phyloP scores from a whole-genome alignment of 148 eudicot species.

The Bassia scoparia region DNA sequence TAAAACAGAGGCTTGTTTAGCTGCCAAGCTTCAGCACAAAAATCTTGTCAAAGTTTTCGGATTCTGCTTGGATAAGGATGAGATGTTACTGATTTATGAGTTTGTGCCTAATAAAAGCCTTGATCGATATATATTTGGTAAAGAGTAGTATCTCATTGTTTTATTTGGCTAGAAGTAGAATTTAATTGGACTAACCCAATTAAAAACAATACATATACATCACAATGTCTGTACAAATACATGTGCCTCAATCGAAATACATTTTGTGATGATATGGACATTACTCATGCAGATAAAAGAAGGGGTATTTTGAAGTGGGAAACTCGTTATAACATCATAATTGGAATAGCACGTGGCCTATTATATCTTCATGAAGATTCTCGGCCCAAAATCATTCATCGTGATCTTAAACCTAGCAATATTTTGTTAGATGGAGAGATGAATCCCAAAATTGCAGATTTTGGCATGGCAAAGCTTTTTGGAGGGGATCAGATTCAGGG shows the following conservation, averaged over 20 bases:
- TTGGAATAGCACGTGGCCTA: slow-evolving; percentile 76
- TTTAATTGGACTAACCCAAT: too few relatives aligned
- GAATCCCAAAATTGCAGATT: slow-evolving; percentile 72
- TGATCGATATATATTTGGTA: slow-evolving; percentile 29
- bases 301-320: slow-evolving; percentile 28
- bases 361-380: slow-evolving; percentile 65
- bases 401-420: slow-evolving; percentile 78
- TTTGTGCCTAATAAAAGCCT: slow-evolving; percentile 32
- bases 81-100: slow-evolving; percentile 35
- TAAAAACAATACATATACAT: too few relatives aligned
- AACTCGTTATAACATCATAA: slow-evolving; percentile 34
- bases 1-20: slow-evolving; percentile 29
- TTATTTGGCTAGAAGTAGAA: too few relatives aligned
- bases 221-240: neutral
- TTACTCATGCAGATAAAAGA: slow-evolving; percentile 17
- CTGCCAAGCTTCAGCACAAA: slow-evolving; percentile 33
- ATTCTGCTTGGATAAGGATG: slow-evolving; percentile 29
- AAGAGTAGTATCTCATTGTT: too few relatives aligned
- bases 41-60: slow-evolving; percentile 32
- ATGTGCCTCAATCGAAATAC: neutral
- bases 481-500: slow-evolving; percentile 56
- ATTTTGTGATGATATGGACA: neutral
- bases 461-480: slow-evolving; percentile 68
- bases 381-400: slow-evolving; percentile 53
- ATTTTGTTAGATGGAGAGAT: slow-evolving; percentile 62